phyloP scores from a whole-genome alignment of 2,329 filamentous ascomycete genomes.

The Fusarium torreyae region DNA sequence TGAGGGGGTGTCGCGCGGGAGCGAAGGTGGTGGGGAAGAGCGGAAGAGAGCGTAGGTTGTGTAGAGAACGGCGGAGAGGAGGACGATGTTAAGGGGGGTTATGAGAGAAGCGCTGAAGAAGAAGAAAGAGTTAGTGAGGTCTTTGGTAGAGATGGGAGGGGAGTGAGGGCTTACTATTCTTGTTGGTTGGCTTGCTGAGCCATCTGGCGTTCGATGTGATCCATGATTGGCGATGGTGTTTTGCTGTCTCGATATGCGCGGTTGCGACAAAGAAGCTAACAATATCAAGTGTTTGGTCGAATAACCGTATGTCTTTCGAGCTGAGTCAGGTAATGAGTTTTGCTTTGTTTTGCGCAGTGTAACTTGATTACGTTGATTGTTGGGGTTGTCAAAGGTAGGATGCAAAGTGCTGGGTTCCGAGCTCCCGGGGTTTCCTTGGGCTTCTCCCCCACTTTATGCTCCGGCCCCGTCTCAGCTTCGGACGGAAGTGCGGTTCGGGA shows the following conservation, averaged over 20 bases:
- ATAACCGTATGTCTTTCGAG: neutral
- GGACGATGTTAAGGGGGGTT: constrained; percentile 75
- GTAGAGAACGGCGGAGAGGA: constrained; percentile 70
- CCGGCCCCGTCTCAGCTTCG: constrained; percentile 32
- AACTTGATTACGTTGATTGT: constrained; percentile 1
- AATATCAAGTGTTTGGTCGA: neutral
- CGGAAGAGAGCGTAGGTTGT: constrained; percentile 70
- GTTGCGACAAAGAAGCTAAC: neutral
- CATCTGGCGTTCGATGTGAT: constrained; percentile 71
- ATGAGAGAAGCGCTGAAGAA: constrained; percentile 60
- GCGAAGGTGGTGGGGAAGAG: constrained; percentile 61
- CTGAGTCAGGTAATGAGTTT: neutral
- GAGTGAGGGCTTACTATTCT: constrained; percentile 54
- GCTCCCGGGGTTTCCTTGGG: constrained; percentile 34
- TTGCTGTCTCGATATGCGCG: neutral
- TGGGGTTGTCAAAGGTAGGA: constrained; percentile 2
- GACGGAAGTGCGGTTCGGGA: constrained; percentile 34
- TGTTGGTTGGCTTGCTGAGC: constrained; percentile 67
- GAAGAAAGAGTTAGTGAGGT: constrained; percentile 2
- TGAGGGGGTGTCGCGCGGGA: constrained; percentile 69
- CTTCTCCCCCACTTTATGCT: constrained; percentile 36
- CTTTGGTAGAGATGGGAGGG: neutral
- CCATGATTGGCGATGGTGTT: constrained; percentile 57
- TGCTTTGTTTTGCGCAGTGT: no score
- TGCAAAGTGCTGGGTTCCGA: constrained; percentile 20